Base-by-base conservation (phyloP, 1,284 basidiomycete genomes). In the Trichosporon coremiiforme region DNA sequence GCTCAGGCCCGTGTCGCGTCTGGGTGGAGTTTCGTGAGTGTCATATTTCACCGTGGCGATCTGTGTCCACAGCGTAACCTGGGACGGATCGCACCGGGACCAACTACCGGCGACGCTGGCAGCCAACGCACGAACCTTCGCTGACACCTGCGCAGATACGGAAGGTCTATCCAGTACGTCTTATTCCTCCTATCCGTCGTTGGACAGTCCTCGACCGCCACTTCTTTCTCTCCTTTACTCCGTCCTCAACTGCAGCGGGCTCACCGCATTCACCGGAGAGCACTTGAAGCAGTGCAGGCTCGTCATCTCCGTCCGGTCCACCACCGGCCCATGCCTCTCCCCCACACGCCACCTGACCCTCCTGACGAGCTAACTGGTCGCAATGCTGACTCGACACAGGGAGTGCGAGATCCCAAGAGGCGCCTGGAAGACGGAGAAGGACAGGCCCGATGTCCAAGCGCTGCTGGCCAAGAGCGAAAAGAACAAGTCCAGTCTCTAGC, bases 1-100 rank as follows among this genome's bases (percentile, higher is more conserved):
- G 79, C 84, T 92, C 66, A 84, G 86, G 31, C 86, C 89, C 0
- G 84, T 92, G 17, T 86, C 87, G 2, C 86, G 90, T 38, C 80
- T 92, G 25, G 90, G 91, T 6, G 90, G 89, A 4, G 84, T 84
- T 25, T 85, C 85, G 65, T 92, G 90, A 79, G 87, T 74, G 57
- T 33, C 29, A 7, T 35, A 8, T 31, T 35, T 50, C 47, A 41
- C 62, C 55, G 57, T 53, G 57, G 29, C 55, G 25, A 33, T 47
- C 45, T 47, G 45, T 47, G 45, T 47, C 45, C 45, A 17, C 45
- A 5, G 45, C 10, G 50, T 25, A 20, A 17, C 2, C 20, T 25
- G 25, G 25, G 25, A 25, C 25, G 25, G 25, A 25, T 25, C 22
- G 50, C 20, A 9, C 50, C 50, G 50, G 50, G 22, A 22, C 50